Conservation (phyloP, 768 basidiomycete genomes). For the Lactarius hatsudake region DNA sequence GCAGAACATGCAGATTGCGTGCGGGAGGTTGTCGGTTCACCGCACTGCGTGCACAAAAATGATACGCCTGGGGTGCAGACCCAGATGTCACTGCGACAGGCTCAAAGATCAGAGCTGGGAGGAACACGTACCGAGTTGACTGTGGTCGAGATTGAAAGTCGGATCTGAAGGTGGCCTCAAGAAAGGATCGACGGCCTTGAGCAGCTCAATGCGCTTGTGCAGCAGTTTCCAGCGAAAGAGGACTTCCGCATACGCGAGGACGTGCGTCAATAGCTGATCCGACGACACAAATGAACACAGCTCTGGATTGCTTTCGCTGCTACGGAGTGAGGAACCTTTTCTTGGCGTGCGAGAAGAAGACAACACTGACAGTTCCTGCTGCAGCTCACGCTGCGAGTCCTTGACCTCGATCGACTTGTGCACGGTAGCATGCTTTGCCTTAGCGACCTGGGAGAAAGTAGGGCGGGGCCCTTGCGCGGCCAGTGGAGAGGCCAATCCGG, state of each 20-base stretch:
- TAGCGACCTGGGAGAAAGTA: slow-evolving; percentile 43
- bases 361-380: slow-evolving; percentile 20
- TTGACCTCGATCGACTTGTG: slow-evolving; percentile 43
- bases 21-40: slow-evolving; percentile 39
- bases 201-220: slow-evolving; percentile 67
- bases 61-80: slow-evolving; percentile 31
- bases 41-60: slow-evolving; percentile 28
- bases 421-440: slow-evolving; percentile 32
- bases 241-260: slow-evolving; percentile 71
- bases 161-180: slow-evolving; percentile 4
- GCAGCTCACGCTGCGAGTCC: slow-evolving; percentile 27
- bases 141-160: slow-evolving; percentile 24
- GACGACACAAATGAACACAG: slow-evolving; percentile 27
- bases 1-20: slow-evolving; percentile 45
- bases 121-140: slow-evolving; percentile 27
- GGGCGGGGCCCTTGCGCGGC: slow-evolving; percentile 34
- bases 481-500: slow-evolving; percentile 11
- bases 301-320: slow-evolving; percentile 7
- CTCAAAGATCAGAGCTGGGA: not conserved
- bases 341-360: not conserved
- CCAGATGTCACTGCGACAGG: not conserved
- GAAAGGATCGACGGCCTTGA: slow-evolving; percentile 54
- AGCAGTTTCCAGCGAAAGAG: slow-evolving; percentile 70
- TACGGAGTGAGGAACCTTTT: not conserved
- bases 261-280: slow-evolving; percentile 49